Percentiles rank a stretch among this genome's conserved stretches.
These are phyloP conservation scores for Artemisia argyi DNA, from an alignment of 129 eudicot species.

Conservation along the genomic window DNA sequence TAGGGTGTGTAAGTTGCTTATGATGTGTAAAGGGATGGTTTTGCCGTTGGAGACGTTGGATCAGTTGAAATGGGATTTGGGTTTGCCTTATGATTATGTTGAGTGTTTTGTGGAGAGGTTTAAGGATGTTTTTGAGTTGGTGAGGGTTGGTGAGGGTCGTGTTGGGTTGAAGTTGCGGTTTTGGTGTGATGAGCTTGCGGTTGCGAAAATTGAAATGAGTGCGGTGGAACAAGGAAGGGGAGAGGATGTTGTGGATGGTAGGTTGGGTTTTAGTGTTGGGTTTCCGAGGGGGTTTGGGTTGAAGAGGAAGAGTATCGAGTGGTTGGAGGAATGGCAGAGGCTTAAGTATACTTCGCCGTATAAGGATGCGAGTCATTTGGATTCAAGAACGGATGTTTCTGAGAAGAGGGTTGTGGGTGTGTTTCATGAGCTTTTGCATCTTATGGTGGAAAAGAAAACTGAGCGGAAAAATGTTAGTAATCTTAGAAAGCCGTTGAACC, in stretches of 20 bases:
- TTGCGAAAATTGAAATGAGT: conserved; percentile 62
- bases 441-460: conserved; percentile 57
- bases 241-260: conserved; percentile 27
- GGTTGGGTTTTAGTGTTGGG: conserved; percentile 62
- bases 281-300: conserved; percentile 92
- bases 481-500: conserved; percentile 57
- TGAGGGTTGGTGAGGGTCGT: conserved; percentile 61
- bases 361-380: conserved; percentile 72
- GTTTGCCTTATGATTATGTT: conserved; percentile 70
- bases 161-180: conserved; percentile 62
- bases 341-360: conserved; percentile 90
- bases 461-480: conserved; percentile 84
- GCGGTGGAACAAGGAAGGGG: conserved; percentile 21
- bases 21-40: conserved; percentile 56
- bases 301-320: conserved; percentile 63
- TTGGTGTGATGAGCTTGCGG: conserved; percentile 50
- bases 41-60: conserved; percentile 80
- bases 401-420: conserved; percentile 87
- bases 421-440: conserved; percentile 90
- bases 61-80: conserved; percentile 92
- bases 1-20: conserved; percentile 78
- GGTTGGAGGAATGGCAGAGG: conserved; percentile 93
- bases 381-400: conserved; percentile 82
- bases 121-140: conserved; percentile 52
- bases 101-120: conserved; percentile 41